Evolutionary conservation across 2,329 filamentous ascomycete species (phyloP).

Genomic region (Cryphonectria nitschkei): DNA sequence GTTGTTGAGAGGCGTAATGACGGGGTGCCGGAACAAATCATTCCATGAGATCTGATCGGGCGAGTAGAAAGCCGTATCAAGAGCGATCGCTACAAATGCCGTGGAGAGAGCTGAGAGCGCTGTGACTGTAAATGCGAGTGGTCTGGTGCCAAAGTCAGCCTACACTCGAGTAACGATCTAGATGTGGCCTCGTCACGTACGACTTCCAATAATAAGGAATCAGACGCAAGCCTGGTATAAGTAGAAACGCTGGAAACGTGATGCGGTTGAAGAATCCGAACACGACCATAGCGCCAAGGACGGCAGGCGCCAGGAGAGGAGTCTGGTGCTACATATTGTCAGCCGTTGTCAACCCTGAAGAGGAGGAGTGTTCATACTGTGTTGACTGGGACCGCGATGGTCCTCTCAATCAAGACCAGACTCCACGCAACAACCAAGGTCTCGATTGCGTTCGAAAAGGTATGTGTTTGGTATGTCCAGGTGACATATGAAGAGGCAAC

Average conservation of each 20-base stretch:
- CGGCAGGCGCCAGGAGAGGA: slow-evolving; percentile 73
- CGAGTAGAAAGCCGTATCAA: slow-evolving; percentile 86
- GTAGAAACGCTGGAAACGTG: slow-evolving; percentile 90
- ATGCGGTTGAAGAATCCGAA: slow-evolving; percentile 95
- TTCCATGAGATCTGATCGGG: slow-evolving; percentile 65
- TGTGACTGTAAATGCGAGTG: slow-evolving; percentile 65
- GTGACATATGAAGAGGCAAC: slow-evolving; percentile 97
- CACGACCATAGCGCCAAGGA: slow-evolving; percentile 80
- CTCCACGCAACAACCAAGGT: slow-evolving; percentile 93
- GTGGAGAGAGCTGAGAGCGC: slow-evolving; percentile 68
- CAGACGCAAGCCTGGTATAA: slow-evolving; percentile 81
- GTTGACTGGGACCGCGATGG: slow-evolving; percentile 61
- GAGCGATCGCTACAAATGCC: slow-evolving; percentile 71
- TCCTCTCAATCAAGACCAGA: slow-evolving; percentile 86
- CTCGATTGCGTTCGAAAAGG: slow-evolving; percentile 97
- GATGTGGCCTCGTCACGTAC: slow-evolving; percentile 50
- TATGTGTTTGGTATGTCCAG: slow-evolving; percentile 98
- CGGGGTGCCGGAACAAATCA: slow-evolving; percentile 65
- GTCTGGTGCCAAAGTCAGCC: slow-evolving; percentile 45
- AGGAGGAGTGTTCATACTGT: slow-evolving; percentile 58
- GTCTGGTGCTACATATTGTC: slow-evolving; percentile 64
- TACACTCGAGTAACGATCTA: slow-evolving; percentile 25
- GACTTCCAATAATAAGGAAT: slow-evolving; percentile 83
- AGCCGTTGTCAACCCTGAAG: slow-evolving; percentile 29
- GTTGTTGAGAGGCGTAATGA: slow-evolving; percentile 79